Evolutionary conservation across 192 early-diverging fungal genomes (phyloP).

Genomic region (Phycomyces nitens): DNA sequence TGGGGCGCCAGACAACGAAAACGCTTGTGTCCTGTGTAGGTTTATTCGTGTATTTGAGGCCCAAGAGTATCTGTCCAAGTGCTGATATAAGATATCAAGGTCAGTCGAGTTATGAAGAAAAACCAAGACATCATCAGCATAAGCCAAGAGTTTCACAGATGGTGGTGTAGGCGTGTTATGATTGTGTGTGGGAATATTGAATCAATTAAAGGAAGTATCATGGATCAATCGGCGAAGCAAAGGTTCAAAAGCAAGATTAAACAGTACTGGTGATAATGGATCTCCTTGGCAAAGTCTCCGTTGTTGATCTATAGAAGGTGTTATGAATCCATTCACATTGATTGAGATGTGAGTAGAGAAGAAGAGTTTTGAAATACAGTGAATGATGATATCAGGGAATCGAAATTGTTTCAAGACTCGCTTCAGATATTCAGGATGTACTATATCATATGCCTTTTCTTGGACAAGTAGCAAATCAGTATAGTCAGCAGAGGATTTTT

Average conservation of each 20-base stretch:
- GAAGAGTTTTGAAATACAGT: background rate
- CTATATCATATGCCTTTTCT: too few relatives aligned
- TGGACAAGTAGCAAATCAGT: too few relatives aligned
- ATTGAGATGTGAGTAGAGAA: constrained; percentile 11
- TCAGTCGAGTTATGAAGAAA: constrained; percentile 7
- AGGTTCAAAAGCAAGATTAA: constrained; percentile 27
- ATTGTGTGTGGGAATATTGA: too few relatives aligned
- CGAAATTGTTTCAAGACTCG: background rate
- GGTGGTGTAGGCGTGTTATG: background rate
- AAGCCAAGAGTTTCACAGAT: background rate
- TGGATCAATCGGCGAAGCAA: constrained; percentile 1
- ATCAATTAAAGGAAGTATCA: too few relatives aligned
- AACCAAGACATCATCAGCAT: constrained; percentile 22
- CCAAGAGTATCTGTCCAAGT: background rate
- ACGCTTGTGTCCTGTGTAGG: constrained; percentile 5
- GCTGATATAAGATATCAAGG: background rate
- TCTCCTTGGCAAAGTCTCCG: constrained; percentile 34
- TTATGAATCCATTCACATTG: constrained; percentile 20
- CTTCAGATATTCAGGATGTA: too few relatives aligned
- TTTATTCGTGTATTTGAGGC: constrained; percentile 20
- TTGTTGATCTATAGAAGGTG: constrained; percentile 10
- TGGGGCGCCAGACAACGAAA: constrained; percentile 4
- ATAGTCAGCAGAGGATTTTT: too few relatives aligned
- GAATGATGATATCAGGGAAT: too few relatives aligned
- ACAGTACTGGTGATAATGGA: constrained; percentile 30